Conservation (phyloP, 2,329 filamentous ascomycete species). For the Paraconiothyrium brasiliense region DNA sequence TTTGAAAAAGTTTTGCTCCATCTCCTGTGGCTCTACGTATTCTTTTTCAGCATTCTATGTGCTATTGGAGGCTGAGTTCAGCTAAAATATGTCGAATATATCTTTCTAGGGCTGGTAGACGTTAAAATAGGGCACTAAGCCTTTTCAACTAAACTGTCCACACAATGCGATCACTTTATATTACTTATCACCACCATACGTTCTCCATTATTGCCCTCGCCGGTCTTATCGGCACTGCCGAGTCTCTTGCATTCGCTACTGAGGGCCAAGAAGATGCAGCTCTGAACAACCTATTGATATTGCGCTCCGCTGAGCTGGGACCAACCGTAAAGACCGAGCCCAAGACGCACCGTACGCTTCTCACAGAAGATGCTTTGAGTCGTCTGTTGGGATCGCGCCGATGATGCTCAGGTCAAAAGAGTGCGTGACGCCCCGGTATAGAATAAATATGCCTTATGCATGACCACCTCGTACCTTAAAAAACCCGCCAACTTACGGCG, state of each 20-base stretch:
- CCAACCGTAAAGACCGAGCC: not conserved
- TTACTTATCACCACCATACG: not conserved
- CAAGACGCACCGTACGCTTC: not conserved
- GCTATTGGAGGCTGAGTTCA: no score
- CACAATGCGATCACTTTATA: not conserved
- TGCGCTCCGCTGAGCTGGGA: not conserved
- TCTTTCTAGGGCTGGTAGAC: no score
- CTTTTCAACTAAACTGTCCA: not conserved
- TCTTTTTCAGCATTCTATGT: no score
- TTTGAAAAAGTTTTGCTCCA: not conserved
- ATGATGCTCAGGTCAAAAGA: no score
- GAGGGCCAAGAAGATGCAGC: not conserved
- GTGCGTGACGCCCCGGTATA: no score
- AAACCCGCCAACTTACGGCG: no score
- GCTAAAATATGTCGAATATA: no score
- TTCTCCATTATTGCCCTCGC: not conserved
- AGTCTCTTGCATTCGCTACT: not conserved
- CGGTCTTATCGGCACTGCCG: not conserved
- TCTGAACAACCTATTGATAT: not conserved
- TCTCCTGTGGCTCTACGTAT: no score
- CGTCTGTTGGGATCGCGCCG: no score
- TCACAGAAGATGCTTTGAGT: not conserved
- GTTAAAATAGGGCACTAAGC: no score
- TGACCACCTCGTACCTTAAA: no score
- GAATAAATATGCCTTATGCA: no score